These are phyloP conservation scores for Centella asiatica DNA, from an alignment of 129 eudicot genomes.

Conservation along the genomic window DNA sequence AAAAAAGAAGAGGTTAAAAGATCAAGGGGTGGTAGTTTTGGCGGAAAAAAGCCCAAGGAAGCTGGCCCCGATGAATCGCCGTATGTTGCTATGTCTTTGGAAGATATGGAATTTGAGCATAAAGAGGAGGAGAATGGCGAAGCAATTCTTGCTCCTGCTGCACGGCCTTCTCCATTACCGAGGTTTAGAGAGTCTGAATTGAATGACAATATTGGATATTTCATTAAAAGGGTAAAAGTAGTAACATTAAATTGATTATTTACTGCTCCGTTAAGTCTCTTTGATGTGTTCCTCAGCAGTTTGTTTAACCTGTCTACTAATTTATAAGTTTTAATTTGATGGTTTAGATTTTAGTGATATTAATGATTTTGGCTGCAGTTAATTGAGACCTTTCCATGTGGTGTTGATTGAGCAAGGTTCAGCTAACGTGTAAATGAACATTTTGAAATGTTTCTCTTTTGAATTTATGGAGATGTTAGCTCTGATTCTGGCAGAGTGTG, in stretches of 20 bases:
- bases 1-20: conserved; percentile 19
- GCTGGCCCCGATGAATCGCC: conserved; percentile 46
- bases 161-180: conserved; percentile 11
- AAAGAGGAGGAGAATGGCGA: conserved; percentile 27
- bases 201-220: conserved; percentile 65
- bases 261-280: not conserved
- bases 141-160: conserved; percentile 18
- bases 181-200: conserved; percentile 33
- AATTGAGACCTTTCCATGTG: not conserved
- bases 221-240: conserved; percentile 51
- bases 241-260: not conserved
- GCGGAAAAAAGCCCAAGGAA: conserved; percentile 37
- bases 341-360: no score
- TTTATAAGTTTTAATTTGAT: no score
- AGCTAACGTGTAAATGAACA: not conserved
- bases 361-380: no score
- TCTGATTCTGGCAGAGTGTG: not conserved
- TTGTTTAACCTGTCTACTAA: not conserved
- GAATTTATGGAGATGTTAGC: not conserved
- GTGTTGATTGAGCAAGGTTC: not conserved
- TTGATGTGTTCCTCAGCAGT: no score
- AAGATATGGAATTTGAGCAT: conserved; percentile 18
- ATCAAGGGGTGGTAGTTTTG: conserved; percentile 42
- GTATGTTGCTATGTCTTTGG: conserved; percentile 27
- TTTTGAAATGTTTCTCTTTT: not conserved